phyloP scores from a whole-genome alignment of 495 filamentous ascomycete species.

The Penicillium soppii region DNA sequence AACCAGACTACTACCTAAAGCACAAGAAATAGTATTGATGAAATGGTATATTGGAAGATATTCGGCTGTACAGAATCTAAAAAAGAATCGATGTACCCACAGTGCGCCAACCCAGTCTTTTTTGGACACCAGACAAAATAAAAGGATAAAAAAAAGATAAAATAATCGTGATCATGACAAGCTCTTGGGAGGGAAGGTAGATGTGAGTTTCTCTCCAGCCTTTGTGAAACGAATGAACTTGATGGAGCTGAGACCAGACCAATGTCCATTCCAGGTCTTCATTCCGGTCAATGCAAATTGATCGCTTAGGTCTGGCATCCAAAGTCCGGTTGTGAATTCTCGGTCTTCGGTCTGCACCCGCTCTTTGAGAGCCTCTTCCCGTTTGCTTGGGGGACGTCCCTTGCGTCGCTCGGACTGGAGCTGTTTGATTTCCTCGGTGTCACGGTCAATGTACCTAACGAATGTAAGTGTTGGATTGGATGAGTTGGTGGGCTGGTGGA shows the following conservation, averaged over 20 bases:
- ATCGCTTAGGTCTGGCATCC: conserved; percentile 63
- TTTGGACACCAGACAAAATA: conserved; percentile 9
- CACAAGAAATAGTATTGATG: conserved; percentile 4
- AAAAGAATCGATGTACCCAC: conserved; percentile 15
- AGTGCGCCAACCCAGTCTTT: conserved; percentile 29
- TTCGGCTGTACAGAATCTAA: conserved; percentile 12
- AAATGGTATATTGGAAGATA: conserved; percentile 9
- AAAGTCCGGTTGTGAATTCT: conserved; percentile 83
- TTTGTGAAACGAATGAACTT: conserved; percentile 62
- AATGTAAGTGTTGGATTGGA: not conserved
- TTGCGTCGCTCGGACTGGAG: conserved; percentile 74
- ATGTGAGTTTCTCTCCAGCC: conserved; percentile 52
- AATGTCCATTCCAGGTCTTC: conserved; percentile 60
- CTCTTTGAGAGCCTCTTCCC: conserved; percentile 74
- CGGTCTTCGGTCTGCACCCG: conserved; percentile 67
- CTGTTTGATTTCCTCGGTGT: conserved; percentile 71
- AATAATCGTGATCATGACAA: conserved; percentile 40
- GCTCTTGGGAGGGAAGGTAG: conserved; percentile 70
- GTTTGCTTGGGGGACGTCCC: conserved; percentile 74
- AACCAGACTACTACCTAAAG: too few species aligned
- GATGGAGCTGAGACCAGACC: conserved; percentile 57
- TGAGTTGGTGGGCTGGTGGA: not conserved
- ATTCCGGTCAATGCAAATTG: conserved; percentile 52
- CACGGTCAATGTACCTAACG: conserved; percentile 69
- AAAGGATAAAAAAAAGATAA: conserved; percentile 11